These are phyloP conservation scores for Tetrapisispora namnaoensis DNA, from an alignment of 805 yeast species.

Conservation along the genomic window DNA sequence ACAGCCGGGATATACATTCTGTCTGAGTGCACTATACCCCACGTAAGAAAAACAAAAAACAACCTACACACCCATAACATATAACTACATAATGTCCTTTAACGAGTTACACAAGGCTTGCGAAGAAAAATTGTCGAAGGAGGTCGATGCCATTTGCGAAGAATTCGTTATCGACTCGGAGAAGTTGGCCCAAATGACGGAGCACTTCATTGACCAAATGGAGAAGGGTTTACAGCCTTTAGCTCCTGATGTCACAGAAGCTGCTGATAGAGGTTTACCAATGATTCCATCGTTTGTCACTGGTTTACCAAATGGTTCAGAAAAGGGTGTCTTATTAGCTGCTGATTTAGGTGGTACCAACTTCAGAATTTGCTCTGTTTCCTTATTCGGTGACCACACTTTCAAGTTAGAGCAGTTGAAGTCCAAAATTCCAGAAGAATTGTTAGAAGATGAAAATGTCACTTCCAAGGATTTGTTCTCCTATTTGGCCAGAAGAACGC, in stretches of 20 bases:
- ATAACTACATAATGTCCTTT: slow-evolving; percentile 18
- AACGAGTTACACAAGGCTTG: slow-evolving; percentile 21
- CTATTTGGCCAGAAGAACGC: slow-evolving; percentile 64
- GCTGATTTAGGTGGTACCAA: slow-evolving; percentile 96
- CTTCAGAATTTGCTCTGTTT: slow-evolving; percentile 86
- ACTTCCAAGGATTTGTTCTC: slow-evolving; percentile 59
- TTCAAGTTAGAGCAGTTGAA: slow-evolving; percentile 68
- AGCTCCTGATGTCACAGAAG: slow-evolving; percentile 10
- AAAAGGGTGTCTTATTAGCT: slow-evolving; percentile 73
- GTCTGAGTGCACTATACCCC: too few relatives aligned
- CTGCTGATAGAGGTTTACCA: slow-evolving; percentile 48
- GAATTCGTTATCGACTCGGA: slow-evolving; percentile 19
- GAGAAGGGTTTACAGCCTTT: slow-evolving; percentile 40
- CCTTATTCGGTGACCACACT: slow-evolving; percentile 68
- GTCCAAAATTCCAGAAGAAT: slow-evolving; percentile 65
- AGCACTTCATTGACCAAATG: slow-evolving; percentile 51
- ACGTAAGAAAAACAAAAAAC: too few relatives aligned
- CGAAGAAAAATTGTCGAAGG: slow-evolving; percentile 14
- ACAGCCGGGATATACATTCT: too few relatives aligned
- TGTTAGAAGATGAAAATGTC: slow-evolving; percentile 46
- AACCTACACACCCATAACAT: background rate
- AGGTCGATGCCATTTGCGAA: slow-evolving; percentile 21
- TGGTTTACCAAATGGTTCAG: slow-evolving; percentile 74
- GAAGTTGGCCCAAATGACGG: slow-evolving; percentile 29
- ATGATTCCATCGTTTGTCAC: slow-evolving; percentile 95